Evolutionary conservation across 768 basidiomycete species (phyloP), one percentile per base, ranked within the genome.

Genomic region (Kockovaella imperatae): DNA sequence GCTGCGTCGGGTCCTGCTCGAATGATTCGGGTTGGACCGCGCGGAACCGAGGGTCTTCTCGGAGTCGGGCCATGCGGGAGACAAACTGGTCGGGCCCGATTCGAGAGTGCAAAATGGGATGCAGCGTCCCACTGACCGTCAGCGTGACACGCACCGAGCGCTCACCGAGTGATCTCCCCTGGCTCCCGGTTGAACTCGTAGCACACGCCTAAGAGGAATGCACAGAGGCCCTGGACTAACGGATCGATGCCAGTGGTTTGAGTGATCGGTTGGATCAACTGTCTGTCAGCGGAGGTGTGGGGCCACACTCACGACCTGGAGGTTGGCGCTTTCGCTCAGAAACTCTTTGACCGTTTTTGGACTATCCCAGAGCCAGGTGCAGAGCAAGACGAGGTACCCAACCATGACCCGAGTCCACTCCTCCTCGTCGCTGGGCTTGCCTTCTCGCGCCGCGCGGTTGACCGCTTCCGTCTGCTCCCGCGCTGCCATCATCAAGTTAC

Each of bases 361-460:
- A 60, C 95, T 91, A 61, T 97, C 93, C 91, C 91, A 99, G 5
- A 95, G 75, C 95, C 95, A 99, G 53, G 90, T 87, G 3, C 80
- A 77, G 26, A 99, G 76, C 45, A 95, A 69, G 40, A 80, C 79
- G 29, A 97, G 75, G 64, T 96, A 93, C 0, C 83, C 85, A 6
- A 87, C 81, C 61, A 90, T 82, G 39, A 93, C 74, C 50, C 88
- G 77, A 53, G 89, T 88, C 88, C 90, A 96, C 60, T 95, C 91
- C 41, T 84, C 75, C 13, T 80, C 77, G 59, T 91, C 87, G 36
- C 76, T 76, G 0, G 48, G 47, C 32, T 36, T 50, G 6, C 71
- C 73, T 4, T 82, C 81, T 20, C 80, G 76, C 56, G 83, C 76
- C 10, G 80, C 74, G 28, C 86, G 76, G 35, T 73, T 73, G 26